These are phyloP conservation scores for Bondarzewia mesenterica DNA, from an alignment of 1,284 basidiomycete species.

Conservation along the genomic window DNA sequence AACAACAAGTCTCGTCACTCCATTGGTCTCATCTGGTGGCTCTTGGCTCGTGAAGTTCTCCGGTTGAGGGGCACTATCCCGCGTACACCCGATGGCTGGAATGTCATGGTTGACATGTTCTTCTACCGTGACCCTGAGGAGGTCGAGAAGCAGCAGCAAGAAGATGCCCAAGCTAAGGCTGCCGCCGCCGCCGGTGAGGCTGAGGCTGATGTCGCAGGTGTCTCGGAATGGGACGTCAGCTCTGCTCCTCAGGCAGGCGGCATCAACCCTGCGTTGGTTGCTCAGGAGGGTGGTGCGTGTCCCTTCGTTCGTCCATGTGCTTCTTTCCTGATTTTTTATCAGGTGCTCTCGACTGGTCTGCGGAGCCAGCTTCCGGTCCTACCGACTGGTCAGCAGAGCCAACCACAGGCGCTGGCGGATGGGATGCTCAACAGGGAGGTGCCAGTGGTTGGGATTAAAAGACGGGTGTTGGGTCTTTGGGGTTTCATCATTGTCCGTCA, in stretches of 20 bases:
- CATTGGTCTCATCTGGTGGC: constrained; percentile 98
- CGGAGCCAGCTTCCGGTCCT: constrained; percentile 47
- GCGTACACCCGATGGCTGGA: constrained; percentile 87
- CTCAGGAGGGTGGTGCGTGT: constrained; percentile 47
- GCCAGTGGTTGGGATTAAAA: constrained; percentile 56
- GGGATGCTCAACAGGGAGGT: constrained; percentile 39
- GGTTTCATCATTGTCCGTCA: constrained; percentile 6
- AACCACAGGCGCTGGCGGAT: constrained; percentile 35
- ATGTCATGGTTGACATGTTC: constrained; percentile 99
- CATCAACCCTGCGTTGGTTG: constrained; percentile 75
- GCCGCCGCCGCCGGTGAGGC: constrained; percentile 52
- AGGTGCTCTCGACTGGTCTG: constrained; percentile 83
- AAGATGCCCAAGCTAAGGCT: constrained; percentile 81
- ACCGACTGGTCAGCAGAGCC: constrained; percentile 87
- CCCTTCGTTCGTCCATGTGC: constrained; percentile 2
- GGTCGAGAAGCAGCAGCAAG: constrained; percentile 93
- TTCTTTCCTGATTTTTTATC: constrained; percentile 12
- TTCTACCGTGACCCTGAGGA: constrained; percentile 99
- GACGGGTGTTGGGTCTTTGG: constrained; percentile 3
- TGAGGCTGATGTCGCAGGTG: constrained; percentile 36
- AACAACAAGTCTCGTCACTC: constrained; percentile 99
- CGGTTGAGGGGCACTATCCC: constrained; percentile 90
- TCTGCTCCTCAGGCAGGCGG: constrained; percentile 58
- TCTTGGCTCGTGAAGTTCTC: constrained; percentile 96
- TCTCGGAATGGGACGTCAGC: constrained; percentile 73